Conservation (phyloP, 1,139 yeast genomes). For the Candida sanyaensis region DNA sequence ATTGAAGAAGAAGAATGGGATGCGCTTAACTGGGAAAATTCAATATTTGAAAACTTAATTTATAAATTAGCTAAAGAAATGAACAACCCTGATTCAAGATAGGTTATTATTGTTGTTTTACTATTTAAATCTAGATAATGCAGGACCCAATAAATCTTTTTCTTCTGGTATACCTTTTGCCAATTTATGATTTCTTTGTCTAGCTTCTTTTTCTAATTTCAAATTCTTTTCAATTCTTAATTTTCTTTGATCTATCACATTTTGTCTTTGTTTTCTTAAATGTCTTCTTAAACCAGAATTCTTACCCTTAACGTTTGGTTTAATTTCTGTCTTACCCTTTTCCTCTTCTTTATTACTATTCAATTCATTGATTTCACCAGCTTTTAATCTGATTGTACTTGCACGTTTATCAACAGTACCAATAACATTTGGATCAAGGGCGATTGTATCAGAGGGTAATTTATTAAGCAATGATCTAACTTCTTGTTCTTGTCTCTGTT, state of each 20-base stretch:
- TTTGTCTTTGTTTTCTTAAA: conserved; percentile 80
- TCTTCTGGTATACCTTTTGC: conserved; percentile 55
- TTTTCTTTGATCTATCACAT: conserved; percentile 87
- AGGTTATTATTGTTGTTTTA: no score
- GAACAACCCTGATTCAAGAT: conserved; percentile 1
- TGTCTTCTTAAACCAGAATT: conserved; percentile 82
- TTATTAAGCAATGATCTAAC: conserved; percentile 85
- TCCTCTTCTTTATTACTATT: conserved; percentile 31
- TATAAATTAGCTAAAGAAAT: conserved; percentile 13
- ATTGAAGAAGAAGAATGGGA: conserved; percentile 19
- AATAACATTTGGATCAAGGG: conserved; percentile 84
- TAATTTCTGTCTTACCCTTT: conserved; percentile 38
- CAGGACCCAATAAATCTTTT: conserved; percentile 54
- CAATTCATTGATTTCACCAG: conserved; percentile 56
- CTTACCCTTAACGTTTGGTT: conserved; percentile 71
- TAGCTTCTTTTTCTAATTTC: conserved; percentile 70
- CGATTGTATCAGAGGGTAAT: conserved; percentile 87
- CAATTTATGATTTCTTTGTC: conserved; percentile 54
- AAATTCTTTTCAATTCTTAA: conserved; percentile 78
- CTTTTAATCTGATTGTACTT: conserved; percentile 59
- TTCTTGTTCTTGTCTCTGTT: conserved; percentile 93
- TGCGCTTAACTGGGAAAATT: conserved; percentile 27
- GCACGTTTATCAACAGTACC: conserved; percentile 84
- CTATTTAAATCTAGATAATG: conserved; percentile 57
- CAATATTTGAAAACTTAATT: conserved; percentile 18